Base-by-base conservation (phyloP, 306 rosid genomes). In the Ormosia semicastrata region DNA sequence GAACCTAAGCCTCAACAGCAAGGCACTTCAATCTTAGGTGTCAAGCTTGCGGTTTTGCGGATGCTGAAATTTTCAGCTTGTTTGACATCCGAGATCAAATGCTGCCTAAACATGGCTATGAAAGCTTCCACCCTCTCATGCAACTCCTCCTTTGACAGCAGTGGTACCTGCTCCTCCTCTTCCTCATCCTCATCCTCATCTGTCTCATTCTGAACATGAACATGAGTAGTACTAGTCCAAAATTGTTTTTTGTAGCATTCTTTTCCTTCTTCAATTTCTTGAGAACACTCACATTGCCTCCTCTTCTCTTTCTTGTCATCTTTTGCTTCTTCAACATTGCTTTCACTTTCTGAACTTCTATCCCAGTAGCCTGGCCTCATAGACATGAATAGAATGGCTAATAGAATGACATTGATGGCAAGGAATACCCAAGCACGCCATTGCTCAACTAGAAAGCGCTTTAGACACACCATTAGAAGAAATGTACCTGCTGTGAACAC, bases 91-190 rank as follows among this genome's bases (percentile, higher is more conserved):
- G 87, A 87, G 43, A 84, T 91, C 87, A 96, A 89, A 69, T 96
- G 99, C 78, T 90, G 90, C 77, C 97, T 90, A 46, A 96, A 96
- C 97, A 88, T 92, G n/a, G 93, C 71, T 46, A 96, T 96, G 84
- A 96, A 96, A 79, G 99, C 98, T 77, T 96, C 99, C 63, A 83
- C 98, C 83, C 93, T 93, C 81, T 92, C 97, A 69, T 96, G 92
- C 88, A 95, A 85, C 73, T 92, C 98, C 84, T 92, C 98, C 85
- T 91, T 92, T 7, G 98, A 92, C 66, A 95, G 72, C 85, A 57
- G 50, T 49, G 85, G 59, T 15, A 58, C 83, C 30, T 75, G 90
- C 8, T 71, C 81, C 52, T 78, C 87, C 7, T 68, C 87, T 13
- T 77, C 87, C 13, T 49, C 87, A 0, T 67, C 87, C 14, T 83